Base-by-base conservation (phyloP, 805 yeast genomes). In the Debaryomyces prosopidis region DNA sequence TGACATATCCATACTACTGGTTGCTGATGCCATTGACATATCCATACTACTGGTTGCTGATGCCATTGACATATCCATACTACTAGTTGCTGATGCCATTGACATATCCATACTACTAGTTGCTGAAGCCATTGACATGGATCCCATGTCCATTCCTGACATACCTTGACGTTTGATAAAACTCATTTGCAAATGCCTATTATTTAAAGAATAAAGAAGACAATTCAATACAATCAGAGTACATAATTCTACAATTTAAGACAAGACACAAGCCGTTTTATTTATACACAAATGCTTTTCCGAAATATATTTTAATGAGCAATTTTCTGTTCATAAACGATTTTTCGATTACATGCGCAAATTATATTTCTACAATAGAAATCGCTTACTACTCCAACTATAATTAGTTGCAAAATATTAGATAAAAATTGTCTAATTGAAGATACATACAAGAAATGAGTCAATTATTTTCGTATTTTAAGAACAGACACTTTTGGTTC, bases 401-500 rank as follows among this genome's bases (percentile, higher is more conserved):
- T 10, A 10, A 23, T 23, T 23, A 23, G 26, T 23, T 23, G 26
- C 26, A 23, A 23, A 23, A 23, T 23, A 23, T 23, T 23, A 23
- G 6, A 10, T 23, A 23, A 23, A 23, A 23, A 23, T 23, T 10
- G 26, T 23, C 5, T 23, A 23, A 23, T 23, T 23, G 26, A 23
- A 23, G 26, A 23, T 23, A 23, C 26, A 23, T 23, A 23, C 26
- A 23, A 23, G 26, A 23, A 23, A 23, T 23, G 26, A 23, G 26
- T 23, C 9, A 34, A 34, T 17, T 11, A 17, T 18, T 9, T 12
- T 33, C 42, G 14, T 34, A 36, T 26, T 48, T 55, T 4, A 59
- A 51, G 44, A 37, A 62, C 1, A 50, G 54, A 51, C 73, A 68
- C 44, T 51, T 52, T 26, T 47, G 44, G 2, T 37, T 40, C 5